Percentiles rank a stretch among this genome's conserved stretches.
Evolutionary conservation across 1,284 basidiomycete species (phyloP).

Genomic region (Coriolopsis trogii): DNA sequence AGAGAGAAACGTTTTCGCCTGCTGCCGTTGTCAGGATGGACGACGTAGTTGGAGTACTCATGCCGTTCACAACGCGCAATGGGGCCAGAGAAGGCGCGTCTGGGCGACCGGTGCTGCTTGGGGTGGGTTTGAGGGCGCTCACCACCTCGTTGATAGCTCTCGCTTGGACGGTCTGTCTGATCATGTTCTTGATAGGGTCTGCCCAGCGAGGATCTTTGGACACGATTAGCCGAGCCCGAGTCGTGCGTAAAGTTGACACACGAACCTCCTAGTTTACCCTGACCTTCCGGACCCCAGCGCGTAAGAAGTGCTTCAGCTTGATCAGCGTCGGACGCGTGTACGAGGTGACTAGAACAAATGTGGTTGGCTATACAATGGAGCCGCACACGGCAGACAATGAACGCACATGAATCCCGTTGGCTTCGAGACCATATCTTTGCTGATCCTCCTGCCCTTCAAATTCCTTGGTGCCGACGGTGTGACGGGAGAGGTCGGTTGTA

Average conservation of each 20-base stretch:
- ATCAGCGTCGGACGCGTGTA: conserved; percentile 92
- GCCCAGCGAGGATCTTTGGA: conserved; percentile 86
- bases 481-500: conserved; percentile 31
- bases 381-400: conserved; percentile 11
- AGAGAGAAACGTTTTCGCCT: conserved; percentile 60
- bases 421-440: conserved; percentile 85
- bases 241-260: conserved; percentile 5
- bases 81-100: conserved; percentile 48
- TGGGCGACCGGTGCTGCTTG: conserved; percentile 41
- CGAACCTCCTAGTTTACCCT: conserved; percentile 87
- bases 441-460: conserved; percentile 61
- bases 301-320: conserved; percentile 89
- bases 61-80: conserved; percentile 85
- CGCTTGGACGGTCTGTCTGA: conserved; percentile 76
- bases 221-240: conserved; percentile 17
- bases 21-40: conserved; percentile 72
- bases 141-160: conserved; percentile 84
- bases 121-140: conserved; percentile 63
- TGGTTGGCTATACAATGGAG: conserved; percentile 13
- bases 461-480: conserved; percentile 46
- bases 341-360: conserved; percentile 71
- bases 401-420: conserved; percentile 87
- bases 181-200: conserved; percentile 83
- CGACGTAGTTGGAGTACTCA: conserved; percentile 60
- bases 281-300: conserved; percentile 89